These are phyloP conservation scores for Tulasnella sp. DNA, from an alignment of 768 basidiomycete genomes.

Conservation along the genomic window DNA sequence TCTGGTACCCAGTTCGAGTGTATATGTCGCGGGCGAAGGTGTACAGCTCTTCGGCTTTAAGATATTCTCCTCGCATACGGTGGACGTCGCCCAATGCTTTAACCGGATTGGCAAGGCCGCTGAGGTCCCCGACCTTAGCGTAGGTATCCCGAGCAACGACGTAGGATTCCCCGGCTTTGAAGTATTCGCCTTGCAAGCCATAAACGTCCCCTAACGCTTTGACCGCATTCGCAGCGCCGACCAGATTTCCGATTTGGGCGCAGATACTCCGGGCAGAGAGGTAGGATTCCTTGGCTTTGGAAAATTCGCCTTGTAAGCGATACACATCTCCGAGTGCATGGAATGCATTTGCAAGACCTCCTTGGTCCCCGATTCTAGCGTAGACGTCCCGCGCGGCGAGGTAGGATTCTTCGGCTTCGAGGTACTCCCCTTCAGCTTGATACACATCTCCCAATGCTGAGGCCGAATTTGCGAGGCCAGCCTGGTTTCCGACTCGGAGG, in stretches of 20 bases:
- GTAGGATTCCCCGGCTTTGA: not conserved
- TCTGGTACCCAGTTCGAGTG: no score
- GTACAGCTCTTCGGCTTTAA: not conserved
- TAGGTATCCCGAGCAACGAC: not conserved
- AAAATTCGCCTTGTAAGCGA: not conserved
- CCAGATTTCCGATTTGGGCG: not conserved
- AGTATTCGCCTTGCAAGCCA: not conserved
- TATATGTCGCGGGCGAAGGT: not conserved
- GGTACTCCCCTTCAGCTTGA: not conserved
- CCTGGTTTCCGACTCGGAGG: not conserved
- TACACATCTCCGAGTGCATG: not conserved
- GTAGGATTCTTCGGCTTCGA: not conserved
- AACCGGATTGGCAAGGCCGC: not conserved
- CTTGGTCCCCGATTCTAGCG: not conserved
- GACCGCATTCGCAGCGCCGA: not conserved
- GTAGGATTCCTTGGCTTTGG: not conserved
- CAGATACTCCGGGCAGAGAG: not conserved
- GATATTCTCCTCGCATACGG: not conserved
- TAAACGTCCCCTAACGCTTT: not conserved
- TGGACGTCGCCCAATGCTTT: not conserved
- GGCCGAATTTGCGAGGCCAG: not conserved
- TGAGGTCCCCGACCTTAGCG: not conserved
- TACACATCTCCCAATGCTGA: not conserved
- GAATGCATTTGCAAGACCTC: not conserved
- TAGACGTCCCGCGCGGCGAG: not conserved